These are phyloP conservation scores for Zasmidium cellare DNA, from an alignment of 2,329 filamentous ascomycete species.

Conservation along the genomic window DNA sequence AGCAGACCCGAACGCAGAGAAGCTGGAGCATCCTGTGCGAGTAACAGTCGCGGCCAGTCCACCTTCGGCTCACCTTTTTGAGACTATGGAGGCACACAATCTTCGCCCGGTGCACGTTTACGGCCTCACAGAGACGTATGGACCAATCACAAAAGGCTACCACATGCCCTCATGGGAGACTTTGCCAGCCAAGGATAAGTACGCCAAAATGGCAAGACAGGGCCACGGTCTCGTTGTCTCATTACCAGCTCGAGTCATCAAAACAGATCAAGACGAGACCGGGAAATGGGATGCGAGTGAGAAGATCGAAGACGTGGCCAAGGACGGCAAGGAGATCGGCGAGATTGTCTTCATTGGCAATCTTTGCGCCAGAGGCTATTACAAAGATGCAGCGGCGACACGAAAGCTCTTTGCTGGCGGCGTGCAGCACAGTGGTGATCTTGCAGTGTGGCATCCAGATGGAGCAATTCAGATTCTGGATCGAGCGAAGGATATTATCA, in stretches of 20 bases:
- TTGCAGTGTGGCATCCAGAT: slow-evolving; percentile 91
- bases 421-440: slow-evolving; percentile 82
- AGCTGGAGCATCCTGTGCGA: slow-evolving; percentile 69
- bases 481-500: slow-evolving; percentile 96
- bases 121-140: slow-evolving; percentile 84
- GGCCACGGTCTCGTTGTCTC: slow-evolving; percentile 88
- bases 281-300: slow-evolving; percentile 44
- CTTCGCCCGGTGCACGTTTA: slow-evolving; percentile 92
- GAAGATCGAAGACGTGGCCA: slow-evolving; percentile 65
- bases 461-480: slow-evolving; percentile 90
- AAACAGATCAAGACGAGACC: slow-evolving; percentile 63
- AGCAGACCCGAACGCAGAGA: slow-evolving; percentile 71
- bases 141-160: slow-evolving; percentile 93
- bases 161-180: slow-evolving; percentile 80
- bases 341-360: slow-evolving; percentile 89
- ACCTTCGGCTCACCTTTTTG: slow-evolving; percentile 84
- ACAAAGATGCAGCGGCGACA: slow-evolving; percentile 84
- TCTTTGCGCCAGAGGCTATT: slow-evolving; percentile 88
- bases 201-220: slow-evolving; percentile 86
- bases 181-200: slow-evolving; percentile 73
- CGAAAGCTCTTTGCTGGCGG: slow-evolving; percentile 84
- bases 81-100: slow-evolving; percentile 87
- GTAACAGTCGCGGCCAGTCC: slow-evolving; percentile 94
- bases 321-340: slow-evolving; percentile 73
- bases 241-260: slow-evolving; percentile 78